Conservation (phyloP, 164 flowering plant species). For the Litsea cubeba region DNA sequence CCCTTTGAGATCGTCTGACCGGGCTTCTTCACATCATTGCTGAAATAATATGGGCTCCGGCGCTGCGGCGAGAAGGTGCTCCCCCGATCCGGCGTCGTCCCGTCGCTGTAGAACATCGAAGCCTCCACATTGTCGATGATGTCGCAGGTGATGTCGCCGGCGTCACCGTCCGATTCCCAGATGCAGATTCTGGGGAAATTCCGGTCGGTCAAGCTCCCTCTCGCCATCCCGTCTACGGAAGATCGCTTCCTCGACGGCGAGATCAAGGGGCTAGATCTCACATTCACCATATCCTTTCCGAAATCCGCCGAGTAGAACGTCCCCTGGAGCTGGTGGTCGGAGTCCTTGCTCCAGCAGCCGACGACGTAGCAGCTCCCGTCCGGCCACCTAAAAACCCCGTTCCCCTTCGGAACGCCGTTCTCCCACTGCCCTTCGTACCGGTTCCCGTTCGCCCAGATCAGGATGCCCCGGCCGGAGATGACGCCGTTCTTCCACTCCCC, state of each 20-base stretch:
- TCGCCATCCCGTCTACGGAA: slow-evolving; percentile 39
- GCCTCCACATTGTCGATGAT: slow-evolving; percentile 73
- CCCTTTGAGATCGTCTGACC: slow-evolving; percentile 24
- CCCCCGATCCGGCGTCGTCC: slow-evolving; percentile 15
- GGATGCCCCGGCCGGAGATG: slow-evolving; percentile 31
- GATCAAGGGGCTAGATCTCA: neutral
- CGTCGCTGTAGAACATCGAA: slow-evolving; percentile 50
- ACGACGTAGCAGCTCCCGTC: slow-evolving; percentile 42
- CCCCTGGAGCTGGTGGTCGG: slow-evolving; percentile 29
- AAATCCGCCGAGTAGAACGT: slow-evolving; percentile 31
- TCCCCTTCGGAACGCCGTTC: slow-evolving; percentile 40
- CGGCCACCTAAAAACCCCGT: slow-evolving; percentile 33
- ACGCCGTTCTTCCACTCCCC: slow-evolving; percentile 42
- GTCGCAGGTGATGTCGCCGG: slow-evolving; percentile 82
- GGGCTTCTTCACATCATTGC: slow-evolving; percentile 16
- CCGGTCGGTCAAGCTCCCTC: slow-evolving; percentile 36
- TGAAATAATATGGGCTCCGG: slow-evolving; percentile 9
- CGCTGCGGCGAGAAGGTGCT: slow-evolving; percentile 3
- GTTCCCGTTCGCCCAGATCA: slow-evolving; percentile 44
- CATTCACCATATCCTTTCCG: neutral
- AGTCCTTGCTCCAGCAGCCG: slow-evolving; percentile 29
- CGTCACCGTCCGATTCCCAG: slow-evolving; percentile 84
- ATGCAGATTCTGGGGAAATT: slow-evolving; percentile 70
- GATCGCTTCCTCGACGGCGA: slow-evolving; percentile 38
- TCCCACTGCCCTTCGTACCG: slow-evolving; percentile 41